A percentile compares a stretch with the other conserved stretches of the same genome.
These are phyloP conservation scores for Filobasidium wieringae DNA, from an alignment of 768 basidiomycete genomes.

Conservation along the genomic window DNA sequence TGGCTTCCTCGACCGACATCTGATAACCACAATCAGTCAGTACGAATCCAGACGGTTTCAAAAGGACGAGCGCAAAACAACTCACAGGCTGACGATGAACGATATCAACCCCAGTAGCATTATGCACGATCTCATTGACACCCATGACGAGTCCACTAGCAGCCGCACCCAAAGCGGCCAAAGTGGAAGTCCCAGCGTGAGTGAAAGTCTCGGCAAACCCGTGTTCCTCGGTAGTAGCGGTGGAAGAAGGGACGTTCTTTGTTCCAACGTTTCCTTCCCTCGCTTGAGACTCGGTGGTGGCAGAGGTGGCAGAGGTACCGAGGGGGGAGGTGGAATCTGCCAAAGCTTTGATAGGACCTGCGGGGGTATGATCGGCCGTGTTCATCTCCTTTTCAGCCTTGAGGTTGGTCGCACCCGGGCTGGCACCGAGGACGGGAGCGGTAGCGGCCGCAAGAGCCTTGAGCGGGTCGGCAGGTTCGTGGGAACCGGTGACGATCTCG, in stretches of 20 bases:
- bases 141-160: conserved; percentile 17
- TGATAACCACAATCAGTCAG: conserved; percentile 8
- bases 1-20: conserved; percentile 34
- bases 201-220: not conserved
- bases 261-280: not conserved
- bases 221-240: not conserved
- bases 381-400: not conserved
- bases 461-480: not conserved
- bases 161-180: conserved; percentile 22
- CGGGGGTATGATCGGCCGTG: not conserved
- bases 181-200: conserved; percentile 13
- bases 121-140: conserved; percentile 23
- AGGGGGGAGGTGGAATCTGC: not conserved
- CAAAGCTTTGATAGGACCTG: not conserved
- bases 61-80: not conserved
- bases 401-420: not conserved
- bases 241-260: not conserved
- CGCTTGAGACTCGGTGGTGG: not conserved
- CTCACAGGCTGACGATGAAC: conserved; percentile 30
- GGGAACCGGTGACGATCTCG: not conserved
- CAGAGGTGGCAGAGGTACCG: not conserved
- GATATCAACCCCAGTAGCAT: conserved; percentile 33
- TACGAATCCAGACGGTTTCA: not conserved
- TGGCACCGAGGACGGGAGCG: not conserved
- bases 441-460: not conserved